Evolutionary conservation across 805 yeast species (phyloP).

Genomic region (Candida orba): DNA sequence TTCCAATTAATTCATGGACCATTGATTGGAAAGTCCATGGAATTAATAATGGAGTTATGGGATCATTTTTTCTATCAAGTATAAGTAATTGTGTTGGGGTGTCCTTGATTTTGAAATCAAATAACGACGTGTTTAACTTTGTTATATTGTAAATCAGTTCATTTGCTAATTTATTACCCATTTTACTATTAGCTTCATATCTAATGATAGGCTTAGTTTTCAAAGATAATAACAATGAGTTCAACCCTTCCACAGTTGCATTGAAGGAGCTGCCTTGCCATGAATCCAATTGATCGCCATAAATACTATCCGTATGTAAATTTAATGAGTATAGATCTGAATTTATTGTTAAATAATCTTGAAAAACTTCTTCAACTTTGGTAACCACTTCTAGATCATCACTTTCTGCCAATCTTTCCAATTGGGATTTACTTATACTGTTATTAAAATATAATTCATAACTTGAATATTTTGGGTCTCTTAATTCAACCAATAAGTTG

Average conservation of each 20-base stretch:
- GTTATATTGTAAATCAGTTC: constrained; percentile 54
- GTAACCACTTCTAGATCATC: constrained; percentile 80
- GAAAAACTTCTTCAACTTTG: constrained; percentile 75
- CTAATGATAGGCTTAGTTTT: constrained; percentile 74
- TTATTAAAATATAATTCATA: constrained; percentile 80
- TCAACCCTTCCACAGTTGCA: constrained; percentile 34
- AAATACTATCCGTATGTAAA: constrained; percentile 20
- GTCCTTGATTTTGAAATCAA: constrained; percentile 60
- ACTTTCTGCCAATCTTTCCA: constrained; percentile 84
- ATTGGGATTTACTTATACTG: constrained; percentile 61
- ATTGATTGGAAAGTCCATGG: constrained; percentile 99
- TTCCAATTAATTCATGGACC: constrained; percentile 89
- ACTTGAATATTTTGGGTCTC: constrained; percentile 68
- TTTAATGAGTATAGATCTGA: constrained; percentile 54
- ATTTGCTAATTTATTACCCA: constrained; percentile 61
- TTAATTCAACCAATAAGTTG: constrained; percentile 56
- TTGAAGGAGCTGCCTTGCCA: constrained; percentile 43
- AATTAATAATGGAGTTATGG: constrained; percentile 81
- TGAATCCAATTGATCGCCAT: constrained; percentile 31
- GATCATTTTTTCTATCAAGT: constrained; percentile 82
- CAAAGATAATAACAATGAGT: constrained; percentile 60
- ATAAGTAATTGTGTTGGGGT: constrained; percentile 68
- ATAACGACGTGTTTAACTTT: constrained; percentile 48
- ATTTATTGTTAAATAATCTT: constrained; percentile 74
- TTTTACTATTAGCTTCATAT: constrained; percentile 61